Conservation (phyloP, 345 rosid genomes). For the Moricandia arvensis region DNA sequence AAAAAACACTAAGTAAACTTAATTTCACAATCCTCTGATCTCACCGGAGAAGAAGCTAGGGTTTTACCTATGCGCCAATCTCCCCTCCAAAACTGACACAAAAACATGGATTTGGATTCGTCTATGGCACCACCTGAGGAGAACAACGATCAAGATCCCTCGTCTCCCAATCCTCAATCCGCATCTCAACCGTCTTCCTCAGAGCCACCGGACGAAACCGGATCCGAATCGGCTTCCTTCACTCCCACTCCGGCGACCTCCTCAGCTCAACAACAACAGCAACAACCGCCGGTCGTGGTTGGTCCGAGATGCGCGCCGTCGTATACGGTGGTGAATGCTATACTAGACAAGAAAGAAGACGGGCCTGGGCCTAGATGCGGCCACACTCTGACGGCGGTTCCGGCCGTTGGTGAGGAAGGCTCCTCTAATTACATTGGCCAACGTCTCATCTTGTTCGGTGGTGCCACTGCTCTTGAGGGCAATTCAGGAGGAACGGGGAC, state of each 20-base stretch:
- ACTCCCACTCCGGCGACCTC: slow-evolving; percentile 18
- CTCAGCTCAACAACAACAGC: slow-evolving; percentile 11
- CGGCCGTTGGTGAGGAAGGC: slow-evolving; percentile 95
- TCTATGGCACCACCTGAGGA: slow-evolving; percentile 51
- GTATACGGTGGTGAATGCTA: slow-evolving; percentile 75
- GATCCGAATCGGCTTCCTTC: slow-evolving; percentile 33
- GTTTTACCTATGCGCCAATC: slow-evolving; percentile 45
- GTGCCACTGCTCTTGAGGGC: slow-evolving; percentile 98
- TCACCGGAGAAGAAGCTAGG: slow-evolving; percentile 42
- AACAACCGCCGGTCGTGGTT: slow-evolving; percentile 43
- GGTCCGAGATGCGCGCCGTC: slow-evolving; percentile 94
- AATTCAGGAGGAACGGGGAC: slow-evolving; percentile 84
- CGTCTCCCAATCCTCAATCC: slow-evolving; percentile 37
- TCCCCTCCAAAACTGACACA: slow-evolving; percentile 6
- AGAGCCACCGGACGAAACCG: slow-evolving; percentile 41
- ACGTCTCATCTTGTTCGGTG: slow-evolving; percentile 87
- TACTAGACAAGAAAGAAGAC: slow-evolving; percentile 85
- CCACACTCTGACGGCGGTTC: slow-evolving; percentile 89
- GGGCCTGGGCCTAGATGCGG: slow-evolving; percentile 99
- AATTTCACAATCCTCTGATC: slow-evolving; percentile 11
- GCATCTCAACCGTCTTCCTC: slow-evolving; percentile 17
- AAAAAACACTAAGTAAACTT: too few species aligned
- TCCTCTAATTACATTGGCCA: slow-evolving; percentile 76
- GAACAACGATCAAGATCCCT: slow-evolving; percentile 66
- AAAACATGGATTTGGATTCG: slow-evolving; percentile 71